These are phyloP conservation scores for Epichloe sibirici DNA, from an alignment of 2,329 filamentous ascomycete genomes.

Conservation along the genomic window DNA sequence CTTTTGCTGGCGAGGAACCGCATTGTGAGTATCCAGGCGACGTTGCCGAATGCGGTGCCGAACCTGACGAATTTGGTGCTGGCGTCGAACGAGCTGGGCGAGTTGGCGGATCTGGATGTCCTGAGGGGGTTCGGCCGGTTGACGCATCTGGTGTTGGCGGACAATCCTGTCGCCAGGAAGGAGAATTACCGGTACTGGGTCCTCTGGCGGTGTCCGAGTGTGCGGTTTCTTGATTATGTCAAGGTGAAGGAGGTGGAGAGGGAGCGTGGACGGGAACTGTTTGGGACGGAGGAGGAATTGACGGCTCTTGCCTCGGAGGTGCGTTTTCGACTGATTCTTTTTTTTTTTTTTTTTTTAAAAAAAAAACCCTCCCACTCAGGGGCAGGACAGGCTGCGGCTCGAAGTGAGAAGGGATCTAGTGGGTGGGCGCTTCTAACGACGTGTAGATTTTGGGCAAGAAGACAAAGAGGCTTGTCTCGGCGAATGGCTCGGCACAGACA, in stretches of 20 bases:
- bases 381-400: too few relatives aligned
- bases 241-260: slow-evolving; percentile 87
- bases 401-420: too few relatives aligned
- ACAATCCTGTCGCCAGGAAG: slow-evolving; percentile 85
- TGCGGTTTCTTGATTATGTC: slow-evolving; percentile 84
- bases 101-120: slow-evolving; percentile 81
- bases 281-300: slow-evolving; percentile 67
- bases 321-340: background rate
- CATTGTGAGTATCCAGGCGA: slow-evolving; percentile 66
- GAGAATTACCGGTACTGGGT: slow-evolving; percentile 94
- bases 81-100: slow-evolving; percentile 67
- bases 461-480: slow-evolving; percentile 53
- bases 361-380: too few relatives aligned
- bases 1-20: slow-evolving; percentile 86
- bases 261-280: slow-evolving; percentile 62
- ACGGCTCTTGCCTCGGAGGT: slow-evolving; percentile 68
- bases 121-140: slow-evolving; percentile 57
- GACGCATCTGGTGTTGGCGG: slow-evolving; percentile 68
- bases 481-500: slow-evolving; percentile 30
- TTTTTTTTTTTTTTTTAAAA: background rate
- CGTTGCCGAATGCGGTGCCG: slow-evolving; percentile 63
- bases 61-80: slow-evolving; percentile 74
- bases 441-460: slow-evolving; percentile 68
- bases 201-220: slow-evolving; percentile 70
- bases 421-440: slow-evolving; percentile 1